Percentiles rank a stretch among this genome's conserved stretches.
Evolutionary conservation across 192 early-diverging fungal species (phyloP).

Genomic region (Kappamyces sp.): DNA sequence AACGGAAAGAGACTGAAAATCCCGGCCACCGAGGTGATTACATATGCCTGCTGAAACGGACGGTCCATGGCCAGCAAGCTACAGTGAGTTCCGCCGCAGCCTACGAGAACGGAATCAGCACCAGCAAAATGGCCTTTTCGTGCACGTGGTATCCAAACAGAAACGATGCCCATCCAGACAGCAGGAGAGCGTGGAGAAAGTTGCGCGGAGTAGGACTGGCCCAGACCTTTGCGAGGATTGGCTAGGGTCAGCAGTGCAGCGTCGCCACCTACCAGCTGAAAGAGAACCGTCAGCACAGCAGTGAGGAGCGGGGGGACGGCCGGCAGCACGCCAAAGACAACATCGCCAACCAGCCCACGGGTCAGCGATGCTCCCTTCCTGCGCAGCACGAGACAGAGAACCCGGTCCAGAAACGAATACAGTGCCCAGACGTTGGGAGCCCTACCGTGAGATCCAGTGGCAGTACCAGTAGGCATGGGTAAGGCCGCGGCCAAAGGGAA

Average conservation of each 20-base stretch:
- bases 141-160: slow-evolving; percentile 98
- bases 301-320: slow-evolving; percentile 64
- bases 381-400: slow-evolving; percentile 47
- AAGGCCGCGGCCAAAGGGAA: slow-evolving; percentile 95
- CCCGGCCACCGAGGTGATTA: slow-evolving; percentile 57
- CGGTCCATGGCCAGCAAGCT: slow-evolving; percentile 49
- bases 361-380: slow-evolving; percentile 53
- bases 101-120: slow-evolving; percentile 63
- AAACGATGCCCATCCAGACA: slow-evolving; percentile 82
- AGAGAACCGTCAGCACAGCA: slow-evolving; percentile 63
- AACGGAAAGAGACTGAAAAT: slow-evolving; percentile 65
- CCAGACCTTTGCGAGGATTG: slow-evolving; percentile 55
- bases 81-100: neutral
- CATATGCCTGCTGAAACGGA: slow-evolving; percentile 43
- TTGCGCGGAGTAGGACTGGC: slow-evolving; percentile 40
- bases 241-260: slow-evolving; percentile 22
- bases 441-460: neutral
- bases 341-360: slow-evolving; percentile 86
- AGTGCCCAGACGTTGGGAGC: slow-evolving; percentile 97
- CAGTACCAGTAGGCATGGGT: slow-evolving; percentile 89
- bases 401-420: slow-evolving; percentile 75
- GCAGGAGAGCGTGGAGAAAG: slow-evolving; percentile 68
- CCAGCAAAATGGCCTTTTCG: slow-evolving; percentile 88
- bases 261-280: slow-evolving; percentile 50
- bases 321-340: slow-evolving; percentile 73